Percentiles rank a stretch among this genome's conserved stretches.
These are phyloP conservation scores for Pseudogymnoascus sp. DNA, from an alignment of 2,329 filamentous ascomycete species.

Conservation along the genomic window DNA sequence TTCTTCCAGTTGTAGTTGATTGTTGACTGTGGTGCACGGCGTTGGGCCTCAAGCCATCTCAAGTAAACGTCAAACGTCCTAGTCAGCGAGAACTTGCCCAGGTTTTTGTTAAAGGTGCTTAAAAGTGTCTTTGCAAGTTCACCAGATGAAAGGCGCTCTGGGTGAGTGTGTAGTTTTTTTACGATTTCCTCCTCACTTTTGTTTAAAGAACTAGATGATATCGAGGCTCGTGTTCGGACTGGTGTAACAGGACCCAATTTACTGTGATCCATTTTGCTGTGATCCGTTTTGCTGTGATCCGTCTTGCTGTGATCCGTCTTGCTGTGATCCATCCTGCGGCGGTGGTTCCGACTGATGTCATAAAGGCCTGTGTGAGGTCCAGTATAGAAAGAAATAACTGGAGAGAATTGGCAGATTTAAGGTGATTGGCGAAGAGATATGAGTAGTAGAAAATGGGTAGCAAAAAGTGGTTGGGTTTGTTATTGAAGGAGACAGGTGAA, in stretches of 20 bases:
- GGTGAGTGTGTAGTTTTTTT: not conserved
- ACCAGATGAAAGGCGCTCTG: conserved; percentile 11
- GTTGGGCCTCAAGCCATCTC: conserved; percentile 23
- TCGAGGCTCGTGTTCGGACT: not conserved
- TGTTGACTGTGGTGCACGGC: conserved; percentile 10
- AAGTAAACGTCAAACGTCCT: conserved; percentile 18
- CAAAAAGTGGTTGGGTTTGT: not conserved
- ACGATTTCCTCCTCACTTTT: not conserved
- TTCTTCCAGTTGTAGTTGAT: conserved; percentile 19
- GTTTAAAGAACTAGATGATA: not conserved
- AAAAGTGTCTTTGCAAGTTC: conserved; percentile 17
- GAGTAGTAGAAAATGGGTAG: not conserved
- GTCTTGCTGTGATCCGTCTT: no score
- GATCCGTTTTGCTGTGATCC: no score
- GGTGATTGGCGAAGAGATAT: not conserved
- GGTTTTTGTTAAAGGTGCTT: conserved; percentile 15
- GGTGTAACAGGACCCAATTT: not conserved
- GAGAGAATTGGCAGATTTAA: not conserved
- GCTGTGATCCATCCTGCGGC: no score
- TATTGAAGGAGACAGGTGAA: not conserved
- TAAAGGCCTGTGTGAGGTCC: not conserved
- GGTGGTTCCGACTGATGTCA: not conserved
- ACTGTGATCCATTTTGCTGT: no score
- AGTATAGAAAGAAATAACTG: not conserved
- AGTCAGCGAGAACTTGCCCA: conserved; percentile 13